Conservation (phyloP, 768 basidiomycete genomes). For the Rhodotorula paludigena region DNA sequence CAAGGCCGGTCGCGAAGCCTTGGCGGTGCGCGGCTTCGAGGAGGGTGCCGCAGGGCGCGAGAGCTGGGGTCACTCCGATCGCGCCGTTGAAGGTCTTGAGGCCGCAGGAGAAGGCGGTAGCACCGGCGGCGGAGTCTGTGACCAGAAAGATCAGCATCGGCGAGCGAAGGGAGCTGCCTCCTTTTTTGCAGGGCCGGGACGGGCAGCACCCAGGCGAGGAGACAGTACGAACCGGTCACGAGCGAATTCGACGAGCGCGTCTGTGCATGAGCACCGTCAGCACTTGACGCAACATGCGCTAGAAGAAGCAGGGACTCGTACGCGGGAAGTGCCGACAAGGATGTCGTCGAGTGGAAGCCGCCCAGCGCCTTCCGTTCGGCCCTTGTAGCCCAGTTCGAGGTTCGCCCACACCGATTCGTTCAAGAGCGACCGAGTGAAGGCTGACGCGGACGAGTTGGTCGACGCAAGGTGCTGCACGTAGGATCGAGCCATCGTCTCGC, state of each 20-base stretch:
- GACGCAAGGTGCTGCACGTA: constrained; percentile 13
- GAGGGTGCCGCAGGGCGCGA: constrained; percentile 40
- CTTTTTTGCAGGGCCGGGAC: too few species aligned
- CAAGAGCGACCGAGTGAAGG: background rate
- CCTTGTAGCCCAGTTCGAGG: constrained; percentile 1
- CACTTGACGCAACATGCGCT: too few species aligned
- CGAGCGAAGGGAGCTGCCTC: too few species aligned
- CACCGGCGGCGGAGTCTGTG: constrained; percentile 45
- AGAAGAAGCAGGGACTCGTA: constrained; percentile 3
- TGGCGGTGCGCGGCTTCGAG: constrained; percentile 43
- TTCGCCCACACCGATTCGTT: constrained; percentile 16
- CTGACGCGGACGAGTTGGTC: constrained; percentile 4
- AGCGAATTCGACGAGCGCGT: constrained; percentile 33
- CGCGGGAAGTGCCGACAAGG: constrained; percentile 41
- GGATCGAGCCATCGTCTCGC: constrained; percentile 20
- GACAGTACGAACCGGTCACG: constrained; percentile 21
- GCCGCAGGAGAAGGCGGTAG: constrained; percentile 43
- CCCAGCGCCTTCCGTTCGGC: background rate
- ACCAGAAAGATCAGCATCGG: too few species aligned
- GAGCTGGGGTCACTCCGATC: constrained; percentile 33
- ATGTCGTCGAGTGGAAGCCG: constrained; percentile 40
- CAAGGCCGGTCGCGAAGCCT: constrained; percentile 41
- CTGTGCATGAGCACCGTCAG: background rate
- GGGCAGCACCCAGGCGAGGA: too few species aligned
- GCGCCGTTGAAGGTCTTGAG: constrained; percentile 44